phyloP scores from a whole-genome alignment of 495 filamentous ascomycete species.

The Pyrenula massariospora region DNA sequence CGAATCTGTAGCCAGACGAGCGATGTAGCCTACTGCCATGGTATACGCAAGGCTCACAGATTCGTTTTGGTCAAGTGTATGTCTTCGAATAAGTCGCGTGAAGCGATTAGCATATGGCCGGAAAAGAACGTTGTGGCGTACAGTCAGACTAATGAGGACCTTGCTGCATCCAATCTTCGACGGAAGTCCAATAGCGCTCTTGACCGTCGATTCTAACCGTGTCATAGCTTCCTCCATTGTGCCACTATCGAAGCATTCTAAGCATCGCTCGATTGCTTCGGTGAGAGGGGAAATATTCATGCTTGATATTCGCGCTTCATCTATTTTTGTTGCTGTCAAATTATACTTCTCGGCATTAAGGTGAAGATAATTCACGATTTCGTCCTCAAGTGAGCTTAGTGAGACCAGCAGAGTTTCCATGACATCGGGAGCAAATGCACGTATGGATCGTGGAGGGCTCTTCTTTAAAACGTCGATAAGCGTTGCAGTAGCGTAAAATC shows the following conservation, averaged over 20 bases:
- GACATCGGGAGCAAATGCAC: slow-evolving; percentile 69
- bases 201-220: slow-evolving; percentile 63
- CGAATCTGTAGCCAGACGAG: slow-evolving; percentile 60
- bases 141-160: slow-evolving; percentile 77
- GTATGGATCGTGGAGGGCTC: slow-evolving; percentile 54
- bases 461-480: slow-evolving; percentile 83
- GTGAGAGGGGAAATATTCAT: slow-evolving; percentile 82
- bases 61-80: slow-evolving; percentile 80
- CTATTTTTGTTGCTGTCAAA: slow-evolving; percentile 68
- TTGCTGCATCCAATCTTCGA: slow-evolving; percentile 84
- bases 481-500: slow-evolving; percentile 57
- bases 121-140: slow-evolving; percentile 61
- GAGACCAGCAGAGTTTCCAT: slow-evolving; percentile 69
- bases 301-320: slow-evolving; percentile 66
- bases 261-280: slow-evolving; percentile 82
- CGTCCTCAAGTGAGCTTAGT: slow-evolving; percentile 75
- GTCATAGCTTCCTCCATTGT: slow-evolving; percentile 65
- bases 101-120: slow-evolving; percentile 66
- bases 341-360: slow-evolving; percentile 81
- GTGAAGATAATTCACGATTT: slow-evolving; percentile 82
- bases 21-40: slow-evolving; percentile 71
- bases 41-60: slow-evolving; percentile 82
- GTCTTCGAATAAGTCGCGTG: slow-evolving; percentile 62
- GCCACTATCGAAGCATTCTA: slow-evolving; percentile 69
- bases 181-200: slow-evolving; percentile 76